Percentiles rank a stretch among this genome's conserved stretches.
phyloP scores from a whole-genome alignment of 768 basidiomycete genomes.

The Lentinula lateritia region DNA sequence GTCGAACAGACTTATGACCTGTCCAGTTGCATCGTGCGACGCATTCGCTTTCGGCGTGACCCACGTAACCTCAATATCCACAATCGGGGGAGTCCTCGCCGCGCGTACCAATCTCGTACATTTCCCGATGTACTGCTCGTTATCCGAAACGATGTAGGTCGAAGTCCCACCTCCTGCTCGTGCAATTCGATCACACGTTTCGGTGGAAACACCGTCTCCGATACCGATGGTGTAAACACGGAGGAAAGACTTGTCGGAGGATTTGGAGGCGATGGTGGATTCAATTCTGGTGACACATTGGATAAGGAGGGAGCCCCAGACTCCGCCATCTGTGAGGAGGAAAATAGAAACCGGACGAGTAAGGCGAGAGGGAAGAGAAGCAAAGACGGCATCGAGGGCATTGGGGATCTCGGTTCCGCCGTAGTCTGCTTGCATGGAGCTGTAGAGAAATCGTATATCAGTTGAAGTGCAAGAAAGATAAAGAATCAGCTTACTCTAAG shows the following conservation, averaged over 20 bases:
- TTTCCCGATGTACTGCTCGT: slow-evolving; percentile 44
- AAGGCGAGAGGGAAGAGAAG: slow-evolving; percentile 21
- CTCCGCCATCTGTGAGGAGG: slow-evolving; percentile 54
- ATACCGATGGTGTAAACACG: slow-evolving; percentile 54
- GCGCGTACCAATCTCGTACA: slow-evolving; percentile 45
- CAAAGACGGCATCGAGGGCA: slow-evolving; percentile 35
- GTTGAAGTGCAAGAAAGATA: too few relatives aligned
- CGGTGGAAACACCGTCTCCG: slow-evolving; percentile 42
- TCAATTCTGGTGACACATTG: neutral
- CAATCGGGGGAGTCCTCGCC: slow-evolving; percentile 34
- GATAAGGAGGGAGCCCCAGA: slow-evolving; percentile 18
- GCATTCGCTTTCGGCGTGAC: slow-evolving; percentile 9
- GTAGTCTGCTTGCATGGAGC: slow-evolving; percentile 22
- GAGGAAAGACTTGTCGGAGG: slow-evolving; percentile 17
- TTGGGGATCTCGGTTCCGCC: slow-evolving; percentile 46
- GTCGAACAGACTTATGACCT: slow-evolving; percentile 12
- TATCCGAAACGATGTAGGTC: slow-evolving; percentile 34
- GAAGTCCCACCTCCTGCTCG: slow-evolving; percentile 44
- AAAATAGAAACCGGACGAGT: slow-evolving; percentile 40
- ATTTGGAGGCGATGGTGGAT: neutral
- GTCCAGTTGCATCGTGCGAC: neutral
- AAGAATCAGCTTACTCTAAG: neutral
- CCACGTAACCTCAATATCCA: slow-evolving; percentile 49
- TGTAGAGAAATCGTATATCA: neutral
- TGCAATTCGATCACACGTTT: slow-evolving; percentile 49